phyloP scores from a whole-genome alignment of 352 stramenopile genomes.

The Phytophthora cryptogea region DNA sequence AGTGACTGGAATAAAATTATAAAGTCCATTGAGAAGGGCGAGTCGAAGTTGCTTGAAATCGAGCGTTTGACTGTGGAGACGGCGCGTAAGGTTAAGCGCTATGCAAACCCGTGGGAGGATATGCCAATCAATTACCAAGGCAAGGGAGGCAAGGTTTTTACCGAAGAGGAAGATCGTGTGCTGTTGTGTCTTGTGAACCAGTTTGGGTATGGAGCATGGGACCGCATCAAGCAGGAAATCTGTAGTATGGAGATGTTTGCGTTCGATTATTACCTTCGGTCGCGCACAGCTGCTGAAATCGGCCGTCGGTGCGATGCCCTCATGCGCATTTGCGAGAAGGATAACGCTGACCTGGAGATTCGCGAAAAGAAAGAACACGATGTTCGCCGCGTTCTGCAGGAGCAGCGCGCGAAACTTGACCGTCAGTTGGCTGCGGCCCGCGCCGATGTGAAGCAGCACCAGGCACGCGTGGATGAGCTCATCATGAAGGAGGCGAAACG shows the following conservation, averaged over 20 bases:
- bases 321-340: slow-evolving; percentile 95
- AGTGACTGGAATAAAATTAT: slow-evolving; percentile 85
- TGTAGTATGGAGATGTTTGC: slow-evolving; percentile 91
- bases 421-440: slow-evolving; percentile 62
- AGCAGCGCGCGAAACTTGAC: slow-evolving; percentile 77
- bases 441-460: slow-evolving; percentile 75
- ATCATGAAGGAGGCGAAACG: slow-evolving; percentile 90
- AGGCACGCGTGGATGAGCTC: slow-evolving; percentile 78
- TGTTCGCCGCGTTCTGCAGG: slow-evolving; percentile 56
- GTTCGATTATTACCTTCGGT: slow-evolving; percentile 99
- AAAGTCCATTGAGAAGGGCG: slow-evolving; percentile 89
- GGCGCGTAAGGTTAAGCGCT: slow-evolving; percentile 72
- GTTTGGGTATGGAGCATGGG: slow-evolving; percentile 97
- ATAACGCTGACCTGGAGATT: slow-evolving; percentile 85
- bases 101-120: slow-evolving; percentile 84
- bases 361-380: slow-evolving; percentile 83
- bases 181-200: slow-evolving; percentile 97
- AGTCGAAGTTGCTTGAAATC: slow-evolving; percentile 88
- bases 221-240: slow-evolving; percentile 97
- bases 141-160: slow-evolving; percentile 94
- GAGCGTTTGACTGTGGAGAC: slow-evolving; percentile 82
- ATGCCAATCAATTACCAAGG: slow-evolving; percentile 91
- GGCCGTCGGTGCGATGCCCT: slow-evolving; percentile 95
- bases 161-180: slow-evolving; percentile 98
- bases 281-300: slow-evolving; percentile 94